These are phyloP conservation scores for Rhodotorula sp. DNA, from an alignment of 1,284 basidiomycete genomes.

Conservation along the genomic window DNA sequence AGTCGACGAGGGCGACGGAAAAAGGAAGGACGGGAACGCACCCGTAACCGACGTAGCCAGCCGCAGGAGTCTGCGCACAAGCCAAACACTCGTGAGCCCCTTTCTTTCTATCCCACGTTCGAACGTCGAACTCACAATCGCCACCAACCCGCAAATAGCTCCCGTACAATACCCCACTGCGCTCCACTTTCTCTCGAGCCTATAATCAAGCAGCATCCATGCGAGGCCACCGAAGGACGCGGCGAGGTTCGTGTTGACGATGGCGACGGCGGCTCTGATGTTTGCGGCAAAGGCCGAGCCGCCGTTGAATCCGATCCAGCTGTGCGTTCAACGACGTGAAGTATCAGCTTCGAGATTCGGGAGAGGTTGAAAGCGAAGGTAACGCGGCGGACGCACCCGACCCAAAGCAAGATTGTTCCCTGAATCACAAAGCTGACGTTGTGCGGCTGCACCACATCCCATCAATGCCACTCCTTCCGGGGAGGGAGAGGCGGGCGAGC, in stretches of 20 bases:
- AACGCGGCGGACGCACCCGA: conserved; percentile 17
- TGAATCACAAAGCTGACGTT: conserved; percentile 50
- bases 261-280: conserved; percentile 50
- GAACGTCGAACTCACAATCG: conserved; percentile 57
- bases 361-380: conserved; percentile 55
- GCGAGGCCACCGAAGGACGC: conserved; percentile 49
- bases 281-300: conserved; percentile 51
- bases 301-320: conserved; percentile 46
- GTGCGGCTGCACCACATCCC: conserved; percentile 41
- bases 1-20: not conserved
- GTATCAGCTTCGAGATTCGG: not conserved
- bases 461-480: not conserved
- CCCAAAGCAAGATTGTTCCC: conserved; percentile 52
- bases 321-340: not conserved
- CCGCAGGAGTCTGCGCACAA: conserved; percentile 46
- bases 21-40: not conserved
- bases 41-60: conserved; percentile 55
- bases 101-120: too few species aligned
- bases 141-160: conserved; percentile 66
- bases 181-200: conserved; percentile 53
- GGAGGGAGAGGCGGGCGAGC: not conserved
- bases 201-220: conserved; percentile 52
- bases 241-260: conserved; percentile 51
- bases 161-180: conserved; percentile 79
- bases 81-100: not conserved